Evolutionary conservation across 139 green algal species (phyloP).

Genomic region (Chlorella sp.): DNA sequence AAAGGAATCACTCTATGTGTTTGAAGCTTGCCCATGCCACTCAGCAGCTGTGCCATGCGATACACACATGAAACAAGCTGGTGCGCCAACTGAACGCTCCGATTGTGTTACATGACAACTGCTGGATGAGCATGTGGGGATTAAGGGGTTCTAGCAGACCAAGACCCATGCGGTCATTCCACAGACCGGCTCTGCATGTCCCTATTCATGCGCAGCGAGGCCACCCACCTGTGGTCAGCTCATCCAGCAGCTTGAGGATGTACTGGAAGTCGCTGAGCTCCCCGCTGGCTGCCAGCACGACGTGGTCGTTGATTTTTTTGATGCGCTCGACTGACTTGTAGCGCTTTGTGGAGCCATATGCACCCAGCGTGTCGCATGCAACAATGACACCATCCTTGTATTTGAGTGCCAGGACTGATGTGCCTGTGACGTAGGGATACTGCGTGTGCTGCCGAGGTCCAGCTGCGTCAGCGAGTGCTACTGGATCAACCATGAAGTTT

Average conservation of each 20-base stretch:
- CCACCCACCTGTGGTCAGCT: constrained; percentile 86
- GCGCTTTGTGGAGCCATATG: constrained; percentile 95
- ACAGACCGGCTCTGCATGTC: too few species aligned
- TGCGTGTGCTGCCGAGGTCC: constrained; percentile 48
- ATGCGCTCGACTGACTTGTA: constrained; percentile 94
- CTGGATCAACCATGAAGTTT: constrained; percentile 68
- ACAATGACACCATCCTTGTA: constrained; percentile 95
- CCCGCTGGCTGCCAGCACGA: constrained; percentile 75
- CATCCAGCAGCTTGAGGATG: constrained; percentile 83
- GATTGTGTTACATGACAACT: too few species aligned
- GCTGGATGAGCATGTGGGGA: too few species aligned
- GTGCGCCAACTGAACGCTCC: too few species aligned
- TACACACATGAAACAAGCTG: too few species aligned
- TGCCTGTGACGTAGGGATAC: constrained; percentile 93
- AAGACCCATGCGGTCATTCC: too few species aligned
- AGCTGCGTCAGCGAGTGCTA: constrained; percentile 20
- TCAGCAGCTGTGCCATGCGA: too few species aligned
- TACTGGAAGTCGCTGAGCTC: constrained; percentile 95
- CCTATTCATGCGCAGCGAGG: too few species aligned
- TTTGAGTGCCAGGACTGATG: constrained; percentile 88
- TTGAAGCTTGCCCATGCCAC: too few species aligned
- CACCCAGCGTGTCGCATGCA: constrained; percentile 86
- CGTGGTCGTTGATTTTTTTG: constrained; percentile 63
- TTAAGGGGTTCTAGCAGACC: too few species aligned
- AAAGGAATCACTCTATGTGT: too few species aligned